These are phyloP conservation scores for Margaritispora aquatica DNA, from an alignment of 495 filamentous ascomycete genomes.

Conservation along the genomic window DNA sequence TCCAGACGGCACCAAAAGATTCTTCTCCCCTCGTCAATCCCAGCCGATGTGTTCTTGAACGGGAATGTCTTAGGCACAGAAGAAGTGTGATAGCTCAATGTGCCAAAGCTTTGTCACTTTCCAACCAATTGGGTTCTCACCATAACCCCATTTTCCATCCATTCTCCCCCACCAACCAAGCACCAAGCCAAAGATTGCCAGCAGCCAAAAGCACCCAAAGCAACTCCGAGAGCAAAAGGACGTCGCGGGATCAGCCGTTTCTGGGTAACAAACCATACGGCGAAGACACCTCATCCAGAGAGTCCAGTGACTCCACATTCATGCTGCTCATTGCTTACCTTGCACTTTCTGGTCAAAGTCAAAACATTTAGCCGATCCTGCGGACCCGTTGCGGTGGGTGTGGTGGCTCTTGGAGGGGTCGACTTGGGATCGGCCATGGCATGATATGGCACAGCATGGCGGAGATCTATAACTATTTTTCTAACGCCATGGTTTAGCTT, in stretches of 20 bases:
- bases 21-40: not conserved
- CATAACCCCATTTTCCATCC: not conserved
- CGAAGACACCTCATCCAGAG: not conserved
- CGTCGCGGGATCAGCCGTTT: slow-evolving; percentile 11
- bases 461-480: no score
- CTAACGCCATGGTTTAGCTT: not conserved
- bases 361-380: not conserved
- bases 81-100: not conserved
- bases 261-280: slow-evolving; percentile 14
- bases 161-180: not conserved
- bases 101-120: not conserved
- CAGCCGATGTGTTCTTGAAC: not conserved
- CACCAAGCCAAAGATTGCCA: not conserved
- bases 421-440: not conserved
- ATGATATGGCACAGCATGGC: no score
- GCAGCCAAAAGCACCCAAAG: not conserved
- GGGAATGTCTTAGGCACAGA: not conserved
- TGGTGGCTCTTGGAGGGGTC: not conserved
- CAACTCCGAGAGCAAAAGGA: not conserved
- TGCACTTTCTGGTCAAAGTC: no score
- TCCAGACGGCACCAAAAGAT: not conserved
- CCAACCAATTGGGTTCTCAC: not conserved
- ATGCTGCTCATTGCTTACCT: not conserved
- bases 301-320: not conserved
- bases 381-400: not conserved